These are phyloP conservation scores for Lepidium aucheri DNA, from an alignment of 345 rosid genomes.

Conservation along the genomic window DNA sequence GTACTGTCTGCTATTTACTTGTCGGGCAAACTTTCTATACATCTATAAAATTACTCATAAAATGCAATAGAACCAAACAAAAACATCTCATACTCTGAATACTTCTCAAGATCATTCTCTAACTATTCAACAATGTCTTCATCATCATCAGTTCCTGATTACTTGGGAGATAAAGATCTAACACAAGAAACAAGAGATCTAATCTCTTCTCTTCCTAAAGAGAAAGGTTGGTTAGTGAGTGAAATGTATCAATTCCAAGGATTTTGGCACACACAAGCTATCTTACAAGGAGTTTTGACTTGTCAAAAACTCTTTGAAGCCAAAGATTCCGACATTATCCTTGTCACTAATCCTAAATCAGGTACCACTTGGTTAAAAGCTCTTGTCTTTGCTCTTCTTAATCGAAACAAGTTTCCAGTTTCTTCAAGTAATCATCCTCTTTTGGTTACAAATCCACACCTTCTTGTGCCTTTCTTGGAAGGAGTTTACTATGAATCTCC, in stretches of 20 bases:
- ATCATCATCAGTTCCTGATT: conserved; percentile 5
- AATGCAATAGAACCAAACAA: not conserved
- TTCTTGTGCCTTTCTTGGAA: conserved; percentile 45
- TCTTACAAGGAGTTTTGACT: conserved; percentile 9
- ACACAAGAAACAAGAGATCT: conserved; percentile 31
- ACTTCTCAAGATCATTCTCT: not conserved
- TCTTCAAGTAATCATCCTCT: conserved; percentile 36
- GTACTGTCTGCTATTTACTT: not conserved
- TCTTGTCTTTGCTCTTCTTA: conserved; percentile 38
- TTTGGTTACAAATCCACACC: conserved; percentile 41
- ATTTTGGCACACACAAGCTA: conserved; percentile 26
- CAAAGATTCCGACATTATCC: conserved; percentile 34
- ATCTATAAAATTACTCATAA: not conserved
- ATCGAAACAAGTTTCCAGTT: conserved; percentile 24
- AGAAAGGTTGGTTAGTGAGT: conserved; percentile 35
- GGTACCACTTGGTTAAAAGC: conserved; percentile 62
- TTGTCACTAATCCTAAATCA: conserved; percentile 42
- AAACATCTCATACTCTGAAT: not conserved
- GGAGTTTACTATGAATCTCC: conserved; percentile 9
- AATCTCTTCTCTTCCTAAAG: conserved; percentile 32
- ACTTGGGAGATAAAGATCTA: not conserved
- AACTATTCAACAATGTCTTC: conserved; percentile 8
- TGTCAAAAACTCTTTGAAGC: conserved; percentile 40
- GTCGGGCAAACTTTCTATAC: not conserved
- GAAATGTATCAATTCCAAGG: conserved; percentile 42